Base-by-base conservation (phyloP, 805 yeast genomes). In the Debaryomyces prosopidis region DNA sequence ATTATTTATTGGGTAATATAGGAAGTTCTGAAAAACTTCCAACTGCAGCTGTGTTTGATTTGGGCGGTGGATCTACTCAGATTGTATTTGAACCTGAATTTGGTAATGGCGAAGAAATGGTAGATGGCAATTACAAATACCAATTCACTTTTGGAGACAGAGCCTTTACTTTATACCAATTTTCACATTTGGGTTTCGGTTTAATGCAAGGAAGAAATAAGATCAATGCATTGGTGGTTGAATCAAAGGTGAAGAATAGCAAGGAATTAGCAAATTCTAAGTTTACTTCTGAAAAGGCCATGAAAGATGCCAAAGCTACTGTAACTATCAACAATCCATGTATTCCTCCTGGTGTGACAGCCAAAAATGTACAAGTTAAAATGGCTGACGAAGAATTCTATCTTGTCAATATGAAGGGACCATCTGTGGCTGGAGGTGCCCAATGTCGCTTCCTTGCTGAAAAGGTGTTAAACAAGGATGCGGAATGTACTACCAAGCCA, bases 21-120 rank as follows among this genome's bases (percentile, higher is more conserved):
- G 99, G 98, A 12, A 63, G 76, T n/a, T 65, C 82, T 17, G 84
- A 80, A 34, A 85, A 85, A 66, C 64, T 70, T 19, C 90, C 96
- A 26, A 94, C 99, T 10, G 96, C 96, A 40, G 99, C 98, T 17
- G 96, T 94, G 9, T 94, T 94, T 60, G 99, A 94, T 66, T 79
- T 94, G 48, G 99, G 99, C 57, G 99, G 99, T 59, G 98, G 98
- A 3, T 89, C 97, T 5, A 94, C 99, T 11, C 99, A 95, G 71
- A 90, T 94, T 70, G 99, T 94, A 5, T 94, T 94, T 66, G 98
- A 94, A 74, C 99, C 99, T 17, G 77, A 78, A n/a, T 82, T 83
- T 61, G 60, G 65, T 27, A 66, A 73, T 43, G 73, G 80, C 36
- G 85, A 82, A 53, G 85, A 84, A 57, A 80, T 92, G 86, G 69